Base-by-base conservation (phyloP, 2,329 filamentous ascomycete genomes). In the Cordyceps militaris region DNA sequence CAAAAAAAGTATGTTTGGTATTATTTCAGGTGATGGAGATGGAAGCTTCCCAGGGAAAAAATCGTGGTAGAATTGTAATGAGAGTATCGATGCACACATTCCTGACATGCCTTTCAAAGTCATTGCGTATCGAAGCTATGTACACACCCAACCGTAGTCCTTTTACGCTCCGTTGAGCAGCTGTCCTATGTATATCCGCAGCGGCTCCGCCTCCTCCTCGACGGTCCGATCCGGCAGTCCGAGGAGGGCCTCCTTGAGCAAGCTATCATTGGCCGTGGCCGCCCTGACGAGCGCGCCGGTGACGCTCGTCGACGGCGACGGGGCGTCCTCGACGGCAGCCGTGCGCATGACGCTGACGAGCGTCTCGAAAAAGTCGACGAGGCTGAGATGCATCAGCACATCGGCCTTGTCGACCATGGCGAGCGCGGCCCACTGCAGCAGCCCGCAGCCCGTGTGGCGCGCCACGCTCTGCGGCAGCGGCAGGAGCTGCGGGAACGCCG, bases 281-380 rank as follows among this genome's bases (percentile, higher is more conserved):
- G 73, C 68, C 34, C 64, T 65, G n/a, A 82, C 65, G 4, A 82
- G 59, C 1, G 43, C 43, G 3, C 24, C 16, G 3, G 42, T 14
- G 21, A 3, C 34, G 9, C 30, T n/a, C 9, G 66, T 66, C 4
- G 36, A 54, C 6, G 51, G 24, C 28, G 40, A 13, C 10, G 21
- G 9, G 34, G 4, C 34, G 7, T 6, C 34, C 28, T 70, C 69
- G 58, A 72, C 72, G 53, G 70, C 68, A 0, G 74, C 70, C 4
- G 77, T 66, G 14, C 77, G 69, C 71, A 81, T 73, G 34, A 79
- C 70, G 51, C 73, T 76, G 28, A 82, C 67, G 21, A 82, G 69
- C 8, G 71, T 69, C 68, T 82, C 77, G 62, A 79, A 79, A 59
- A 81, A 83, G 61, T 81, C 77, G n/a, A 80, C 67, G 21, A 82